Base-by-base conservation (phyloP, 768 basidiomycete genomes). In the Xanthoconium stramineum region DNA sequence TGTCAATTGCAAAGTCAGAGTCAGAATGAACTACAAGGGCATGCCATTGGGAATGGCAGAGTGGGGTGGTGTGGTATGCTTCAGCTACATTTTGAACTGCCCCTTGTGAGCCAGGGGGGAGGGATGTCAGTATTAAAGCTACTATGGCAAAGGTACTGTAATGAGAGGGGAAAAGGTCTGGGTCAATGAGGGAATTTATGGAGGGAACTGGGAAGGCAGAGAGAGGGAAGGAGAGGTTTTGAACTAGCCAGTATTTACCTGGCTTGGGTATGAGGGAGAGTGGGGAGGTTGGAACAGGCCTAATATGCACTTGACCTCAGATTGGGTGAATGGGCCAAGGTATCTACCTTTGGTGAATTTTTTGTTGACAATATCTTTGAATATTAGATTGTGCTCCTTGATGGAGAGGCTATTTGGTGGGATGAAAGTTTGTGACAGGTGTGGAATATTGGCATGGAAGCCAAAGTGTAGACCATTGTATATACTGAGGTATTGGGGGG, bases 111-210 rank as follows among this genome's bases (percentile, higher is more conserved):
- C 58, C 42, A 0, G 37, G 24, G 0, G 50, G 58, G 0, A 56
- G 45, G 2, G 6, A 5, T 0, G 20, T 32, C 0, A 43, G 14
- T 11, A 28, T 12, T 11, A 38, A 9, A 0, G 20, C 14, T 2
- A 49, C 36, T 7, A 56, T 56, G 0, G 12, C 3, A 11, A 58
- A 53, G 0, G 39, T 50, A 20, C 50, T 57, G 2, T 33, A 56
- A 0, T 17, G n/a, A 1, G 52, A 3, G 0, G 49, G 45, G n/a
- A 24, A 53, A 47, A 44, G 3, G 19, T 65, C 44, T 0, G 72
- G 50, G 36, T 74, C 46, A 9, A 80, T 72, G 5, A 40, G 17
- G 0, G 56, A 57, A 33, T 78, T 78, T 20, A 78, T 71, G 0
- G 75, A 77, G 14, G 61, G n/a, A 10, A 68, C 56, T 17, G n/a